A percentile compares a stretch with the other conserved stretches of the same genome.
phyloP scores from a whole-genome alignment of 2,329 filamentous ascomycete genomes.

The Hymenoscyphus fraxineus region DNA sequence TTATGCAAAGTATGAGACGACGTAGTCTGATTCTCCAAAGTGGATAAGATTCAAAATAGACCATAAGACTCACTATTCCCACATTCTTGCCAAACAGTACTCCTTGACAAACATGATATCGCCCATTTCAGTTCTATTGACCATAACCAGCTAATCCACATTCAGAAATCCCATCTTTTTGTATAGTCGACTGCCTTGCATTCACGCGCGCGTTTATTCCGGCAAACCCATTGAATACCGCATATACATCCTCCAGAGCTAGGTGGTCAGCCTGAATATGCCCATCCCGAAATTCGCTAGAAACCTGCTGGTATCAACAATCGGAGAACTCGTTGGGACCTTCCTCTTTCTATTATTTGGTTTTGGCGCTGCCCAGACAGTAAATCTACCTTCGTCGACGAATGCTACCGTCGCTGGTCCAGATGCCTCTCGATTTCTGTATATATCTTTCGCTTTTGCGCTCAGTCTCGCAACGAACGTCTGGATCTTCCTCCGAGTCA shows the following conservation, averaged over 20 bases:
- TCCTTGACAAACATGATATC: constrained; percentile 1
- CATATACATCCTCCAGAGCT: not conserved
- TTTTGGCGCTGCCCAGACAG: constrained; percentile 1
- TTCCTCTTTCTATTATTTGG: constrained; percentile 8
- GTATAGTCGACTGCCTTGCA: not conserved
- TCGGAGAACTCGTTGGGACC: constrained; percentile 10
- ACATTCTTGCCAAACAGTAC: not conserved
- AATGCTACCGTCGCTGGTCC: not conserved
- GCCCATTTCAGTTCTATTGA: not conserved
- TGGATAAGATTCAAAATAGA: not conserved
- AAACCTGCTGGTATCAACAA: constrained; percentile 4
- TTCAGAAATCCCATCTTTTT: not conserved
- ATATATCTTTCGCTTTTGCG: constrained; percentile 27
- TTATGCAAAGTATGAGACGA: constrained; percentile 3
- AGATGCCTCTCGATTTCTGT: constrained; percentile 21
- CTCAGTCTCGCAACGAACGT: constrained; percentile 44
- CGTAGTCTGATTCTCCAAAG: not conserved
- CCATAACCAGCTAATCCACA: not conserved
- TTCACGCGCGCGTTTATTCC: not conserved
- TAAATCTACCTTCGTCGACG: not conserved
- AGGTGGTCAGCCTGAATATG: constrained; percentile 1
- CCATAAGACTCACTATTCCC: not conserved
- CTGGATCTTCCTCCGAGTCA: constrained; percentile 49
- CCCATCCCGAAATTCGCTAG: not conserved
- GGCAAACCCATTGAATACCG: not conserved